phyloP scores from a whole-genome alignment of 306 rosid genomes.

The Cucumis melo region DNA sequence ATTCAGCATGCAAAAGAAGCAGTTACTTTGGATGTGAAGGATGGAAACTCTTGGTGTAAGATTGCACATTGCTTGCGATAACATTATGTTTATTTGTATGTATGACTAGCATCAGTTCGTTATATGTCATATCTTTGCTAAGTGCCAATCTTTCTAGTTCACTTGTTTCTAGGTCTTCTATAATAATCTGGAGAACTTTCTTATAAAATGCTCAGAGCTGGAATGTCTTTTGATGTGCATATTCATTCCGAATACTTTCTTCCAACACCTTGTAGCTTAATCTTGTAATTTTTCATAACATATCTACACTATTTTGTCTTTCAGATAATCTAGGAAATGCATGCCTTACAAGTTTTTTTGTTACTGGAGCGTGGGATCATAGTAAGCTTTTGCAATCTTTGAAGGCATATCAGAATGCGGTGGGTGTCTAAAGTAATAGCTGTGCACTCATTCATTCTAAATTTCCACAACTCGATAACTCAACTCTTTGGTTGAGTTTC shows the following conservation, averaged over 20 bases:
- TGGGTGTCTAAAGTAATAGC: conserved; percentile 35
- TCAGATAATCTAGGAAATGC: conserved; percentile 96
- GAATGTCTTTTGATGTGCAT: not conserved
- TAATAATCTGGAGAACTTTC: not conserved
- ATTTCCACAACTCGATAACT: not conserved
- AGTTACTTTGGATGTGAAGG: conserved; percentile 82
- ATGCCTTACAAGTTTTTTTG: conserved; percentile 80
- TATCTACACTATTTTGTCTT: conserved; percentile 6
- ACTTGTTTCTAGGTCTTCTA: not conserved
- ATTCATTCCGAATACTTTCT: not conserved
- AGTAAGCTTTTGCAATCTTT: conserved; percentile 68
- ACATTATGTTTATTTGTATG: not conserved
- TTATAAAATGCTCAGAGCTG: not conserved
- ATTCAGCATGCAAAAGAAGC: conserved; percentile 87
- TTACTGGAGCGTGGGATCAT: conserved; percentile 91
- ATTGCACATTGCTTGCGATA: not conserved
- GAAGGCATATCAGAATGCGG: conserved; percentile 95
- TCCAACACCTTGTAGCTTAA: not conserved
- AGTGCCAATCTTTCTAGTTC: not conserved
- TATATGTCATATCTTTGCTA: not conserved
- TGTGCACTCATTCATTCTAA: not conserved
- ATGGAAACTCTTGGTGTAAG: conserved; percentile 96
- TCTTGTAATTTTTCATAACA: not conserved
- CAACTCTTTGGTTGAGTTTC: conserved; percentile 2
- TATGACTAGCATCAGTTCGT: not conserved